Base-by-base conservation (phyloP, 139 green algal species). In the Nannochloris sp. region DNA sequence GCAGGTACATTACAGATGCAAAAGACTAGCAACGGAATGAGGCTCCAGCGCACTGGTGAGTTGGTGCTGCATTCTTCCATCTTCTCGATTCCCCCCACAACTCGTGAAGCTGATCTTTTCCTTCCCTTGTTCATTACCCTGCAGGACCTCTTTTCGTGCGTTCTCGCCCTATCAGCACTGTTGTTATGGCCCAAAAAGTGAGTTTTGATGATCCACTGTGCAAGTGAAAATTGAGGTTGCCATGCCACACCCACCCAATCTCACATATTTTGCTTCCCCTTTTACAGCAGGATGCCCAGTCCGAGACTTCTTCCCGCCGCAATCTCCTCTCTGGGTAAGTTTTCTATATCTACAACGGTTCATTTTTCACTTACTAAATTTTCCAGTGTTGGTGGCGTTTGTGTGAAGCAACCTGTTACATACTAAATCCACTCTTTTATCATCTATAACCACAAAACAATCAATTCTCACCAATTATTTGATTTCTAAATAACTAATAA, bases 151-250 rank as follows among this genome's bases (percentile, higher is more conserved):
- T 51, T 15, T n/a, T 51, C 9, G 51, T 34, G 3, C 33, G 46
- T 8, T 24, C 24, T 31, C 13, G 63, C 10, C 3, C 6, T 12
- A 47, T 53, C 12, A 48, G 32, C 45, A 58, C 12, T 19, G 23
- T n/a, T 9, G 34, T 64, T 13, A 33, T 24, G 51, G 64, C 64
- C 39, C 64, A 70, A 24, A 48, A 68, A 55, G 47, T 64, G 64
- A 24, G 32, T 10, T 42, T 6, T 14, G 19, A 15, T 44, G 10
- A 23, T 33, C 54, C 27, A 34, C 54, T 15, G 33, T 34, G 14
- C 19, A 15, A 61, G 15, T 53, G 32, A 34, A 23, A 6, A 47
- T 4, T 23, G 19, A 37, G 42, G 19, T 51, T 51, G 19, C 19
- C 19, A 66, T 14, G 29, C n/a, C 56, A 54, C 54, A 61, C 54